A percentile compares a stretch with the other conserved stretches of the same genome.
These are phyloP conservation scores for Vitis hybrid DNA, from an alignment of 177 flowering plant genomes.

Conservation along the genomic window DNA sequence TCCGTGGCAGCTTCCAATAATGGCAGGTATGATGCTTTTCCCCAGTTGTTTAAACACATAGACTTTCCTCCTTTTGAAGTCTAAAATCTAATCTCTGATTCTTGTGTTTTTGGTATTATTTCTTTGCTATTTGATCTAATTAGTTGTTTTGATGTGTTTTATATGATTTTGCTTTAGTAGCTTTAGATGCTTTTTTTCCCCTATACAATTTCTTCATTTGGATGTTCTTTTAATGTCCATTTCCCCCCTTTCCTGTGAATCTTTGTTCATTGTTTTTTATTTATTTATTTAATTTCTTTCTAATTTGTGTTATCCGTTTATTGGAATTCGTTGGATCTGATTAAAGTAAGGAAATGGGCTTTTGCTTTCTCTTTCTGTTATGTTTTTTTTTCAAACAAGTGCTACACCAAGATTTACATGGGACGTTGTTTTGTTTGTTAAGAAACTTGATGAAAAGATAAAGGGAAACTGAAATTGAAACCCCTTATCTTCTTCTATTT, in stretches of 20 bases:
- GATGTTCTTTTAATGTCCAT: not conserved
- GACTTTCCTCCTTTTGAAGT: too few relatives aligned
- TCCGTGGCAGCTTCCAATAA: constrained; percentile 34
- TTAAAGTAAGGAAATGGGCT: too few relatives aligned
- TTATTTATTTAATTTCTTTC: not conserved
- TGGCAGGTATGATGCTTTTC: constrained; percentile 18
- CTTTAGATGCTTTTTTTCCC: too few relatives aligned
- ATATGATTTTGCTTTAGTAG: not conserved
- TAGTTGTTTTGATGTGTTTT: not conserved
- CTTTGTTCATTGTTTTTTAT: not conserved
- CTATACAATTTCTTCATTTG: too few relatives aligned
- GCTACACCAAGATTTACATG: too few relatives aligned
- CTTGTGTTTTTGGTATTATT: too few relatives aligned
- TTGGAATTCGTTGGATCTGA: not conserved
- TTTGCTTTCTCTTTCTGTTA: too few relatives aligned
- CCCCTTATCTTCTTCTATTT: too few relatives aligned
- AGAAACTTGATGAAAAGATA: too few relatives aligned
- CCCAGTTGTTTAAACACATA: not conserved
- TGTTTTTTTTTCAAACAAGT: too few relatives aligned
- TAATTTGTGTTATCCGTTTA: not conserved
- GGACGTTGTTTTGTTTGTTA: too few relatives aligned
- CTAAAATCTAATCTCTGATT: not conserved
- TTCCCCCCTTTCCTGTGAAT: not conserved
- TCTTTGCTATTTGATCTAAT: not conserved
- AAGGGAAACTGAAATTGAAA: too few relatives aligned